Evolutionary conservation across 169 alveolate species (phyloP), one percentile per base, ranked within the genome.

Genomic region (Plasmodium chabaudi): DNA sequence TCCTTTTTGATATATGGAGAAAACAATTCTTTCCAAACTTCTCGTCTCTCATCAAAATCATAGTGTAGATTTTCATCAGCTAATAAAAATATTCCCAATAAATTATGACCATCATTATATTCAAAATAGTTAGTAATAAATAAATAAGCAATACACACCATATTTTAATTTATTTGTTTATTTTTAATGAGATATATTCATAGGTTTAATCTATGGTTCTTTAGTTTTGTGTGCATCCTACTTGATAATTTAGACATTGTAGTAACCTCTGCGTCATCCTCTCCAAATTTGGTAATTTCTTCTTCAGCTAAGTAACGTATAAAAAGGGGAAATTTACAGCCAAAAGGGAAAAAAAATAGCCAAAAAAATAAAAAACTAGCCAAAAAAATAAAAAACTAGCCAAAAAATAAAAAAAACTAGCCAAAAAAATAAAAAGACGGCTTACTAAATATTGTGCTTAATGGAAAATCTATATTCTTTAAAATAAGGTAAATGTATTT

Each of bases 21-120:
- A 51, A 79, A 79, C 19, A 79, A 56, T 47, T 79, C 89, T 39
- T 79, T 64, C 21, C 89, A n/a, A 49, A 79, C 89, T 65, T 79
- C 89, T 15, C 55, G 89, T 46, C 89, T 27, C 23, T 79, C 89
- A 25, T 64, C 70, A 55, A 46, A 46, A 13, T 79, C 89, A 46
- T 65, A 79, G 51, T 79, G 72, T 5, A 79, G 55, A 39, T 79
- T 64, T 34, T 79, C 89, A 46, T 79, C 89, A 39, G 77, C 89
- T 79, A 12, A 7, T 13, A 12, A 34, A 47, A n/a, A 23, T 34
- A 34, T 34, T 34, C 5, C 42, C 42, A 34, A 34, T 34, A 34
- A 34, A 5, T 34, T 34, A 34, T 34, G 7, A 34, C 42, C 42
- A 5, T 34, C 7, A 34, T 34, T 34, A 34, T 34, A 34, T 34